These are phyloP conservation scores for Aurantiochytrium sp. DNA, from an alignment of 108 stramenopile genomes.

Conservation along the genomic window DNA sequence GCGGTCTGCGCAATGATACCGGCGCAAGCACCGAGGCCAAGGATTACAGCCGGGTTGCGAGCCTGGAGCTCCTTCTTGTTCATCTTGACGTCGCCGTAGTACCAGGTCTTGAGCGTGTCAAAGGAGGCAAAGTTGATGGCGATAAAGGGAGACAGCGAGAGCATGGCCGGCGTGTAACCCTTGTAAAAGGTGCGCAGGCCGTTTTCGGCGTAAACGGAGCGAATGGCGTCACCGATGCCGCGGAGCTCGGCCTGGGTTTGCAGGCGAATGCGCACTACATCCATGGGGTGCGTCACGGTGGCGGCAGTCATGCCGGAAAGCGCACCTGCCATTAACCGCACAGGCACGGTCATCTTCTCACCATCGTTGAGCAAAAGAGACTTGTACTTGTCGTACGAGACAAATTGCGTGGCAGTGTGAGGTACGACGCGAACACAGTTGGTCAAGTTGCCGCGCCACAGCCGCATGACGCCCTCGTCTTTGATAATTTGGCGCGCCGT, in stretches of 20 bases:
- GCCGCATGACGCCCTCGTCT: neutral
- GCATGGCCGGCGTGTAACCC: neutral
- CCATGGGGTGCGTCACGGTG: constrained; percentile 23
- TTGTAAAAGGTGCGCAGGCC: neutral
- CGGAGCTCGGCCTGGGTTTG: neutral
- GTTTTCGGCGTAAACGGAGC: neutral
- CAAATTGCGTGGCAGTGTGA: neutral
- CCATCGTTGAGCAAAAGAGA: neutral
- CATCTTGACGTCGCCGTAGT: neutral
- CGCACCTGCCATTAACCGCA: constrained; percentile 1
- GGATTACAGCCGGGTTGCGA: neutral
- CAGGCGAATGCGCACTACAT: constrained; percentile 18
- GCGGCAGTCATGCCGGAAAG: neutral
- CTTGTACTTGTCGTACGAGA: neutral
- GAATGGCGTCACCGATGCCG: neutral
- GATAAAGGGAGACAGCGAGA: neutral
- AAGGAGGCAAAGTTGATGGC: constrained; percentile 14
- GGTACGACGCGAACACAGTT: constrained; percentile 23
- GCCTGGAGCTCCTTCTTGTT: neutral
- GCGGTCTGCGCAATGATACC: constrained; percentile 1
- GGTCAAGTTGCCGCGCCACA: constrained; percentile 24
- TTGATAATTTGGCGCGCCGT: neutral
- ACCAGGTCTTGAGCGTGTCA: constrained; percentile 4
- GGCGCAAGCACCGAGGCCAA: neutral
- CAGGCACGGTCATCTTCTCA: neutral